These are phyloP conservation scores for Blastocladiella britannica DNA, from an alignment of 192 early-diverging fungal genomes.

Conservation along the genomic window DNA sequence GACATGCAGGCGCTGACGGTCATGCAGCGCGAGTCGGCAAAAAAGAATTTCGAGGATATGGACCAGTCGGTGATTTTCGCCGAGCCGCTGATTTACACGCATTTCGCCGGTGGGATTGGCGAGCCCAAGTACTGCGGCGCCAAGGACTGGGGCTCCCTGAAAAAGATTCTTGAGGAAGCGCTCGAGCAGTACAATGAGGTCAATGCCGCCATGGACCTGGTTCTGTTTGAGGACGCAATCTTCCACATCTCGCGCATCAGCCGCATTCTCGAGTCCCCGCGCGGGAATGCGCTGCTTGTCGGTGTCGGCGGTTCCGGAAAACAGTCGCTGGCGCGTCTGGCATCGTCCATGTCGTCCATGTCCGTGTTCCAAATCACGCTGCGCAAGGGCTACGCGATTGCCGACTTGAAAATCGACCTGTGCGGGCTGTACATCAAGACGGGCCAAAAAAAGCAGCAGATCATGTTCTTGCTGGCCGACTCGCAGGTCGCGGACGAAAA, in stretches of 20 bases:
- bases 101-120: conserved; percentile 95
- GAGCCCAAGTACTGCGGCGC: conserved; percentile 80
- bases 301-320: conserved; percentile 95
- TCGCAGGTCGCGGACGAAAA: conserved; percentile 88
- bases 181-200: conserved; percentile 98
- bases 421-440: conserved; percentile 63
- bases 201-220: conserved; percentile 88
- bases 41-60: conserved; percentile 56
- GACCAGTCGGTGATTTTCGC: conserved; percentile 80
- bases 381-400: conserved; percentile 81
- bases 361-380: conserved; percentile 90
- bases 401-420: conserved; percentile 96
- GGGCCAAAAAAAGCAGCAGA: conserved; percentile 93
- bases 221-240: conserved; percentile 91
- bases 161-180: conserved; percentile 82
- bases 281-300: conserved; percentile 94
- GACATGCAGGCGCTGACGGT: conserved; percentile 23
- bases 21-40: conserved; percentile 78
- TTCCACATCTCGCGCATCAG: conserved; percentile 95
- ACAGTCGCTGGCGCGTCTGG: conserved; percentile 91
- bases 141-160: conserved; percentile 65
- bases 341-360: conserved; percentile 98
- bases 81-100: conserved; percentile 49
- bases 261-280: conserved; percentile 87
- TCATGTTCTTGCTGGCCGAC: conserved; percentile 96